Evolutionary conservation across 805 yeast genomes (phyloP), one percentile per base, ranked within the genome.

Genomic region (Teunomyces kruisii): DNA sequence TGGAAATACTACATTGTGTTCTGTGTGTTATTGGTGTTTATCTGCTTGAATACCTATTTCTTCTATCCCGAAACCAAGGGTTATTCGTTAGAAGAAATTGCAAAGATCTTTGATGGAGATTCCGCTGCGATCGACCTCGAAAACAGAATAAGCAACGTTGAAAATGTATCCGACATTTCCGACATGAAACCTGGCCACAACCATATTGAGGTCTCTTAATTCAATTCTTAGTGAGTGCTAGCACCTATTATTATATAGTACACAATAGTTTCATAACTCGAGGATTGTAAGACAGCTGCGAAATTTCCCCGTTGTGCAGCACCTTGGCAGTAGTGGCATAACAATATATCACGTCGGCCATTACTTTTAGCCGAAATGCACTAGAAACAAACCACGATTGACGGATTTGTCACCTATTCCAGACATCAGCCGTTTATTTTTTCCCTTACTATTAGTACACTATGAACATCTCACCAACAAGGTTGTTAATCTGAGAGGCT

Each of bases 1-100:
- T 71, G 75, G 73, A 71, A 68, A 52, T 73, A 70, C 62, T 73
- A 73, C 54, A 68, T 72, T 50, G 75, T 73, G 3, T 66, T 53
- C 54, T 62, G 67, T 39, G 59, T 52, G 42, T 59, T 24, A 46
- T 65, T 43, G 62, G 59, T 2, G 59, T 61, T 15, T 65, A 57
- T 52, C 54, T 66, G 38, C 49, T 55, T 8, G 45, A 24, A 63
- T 19, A 60, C 62, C 30, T 60, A 59, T 51, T 58, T 70, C 49
- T 51, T 61, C 46, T 71, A 58, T 58, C 72, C 70, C 14, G 78
- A 74, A 51, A 74, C 78, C 7, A 55, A 64, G 13, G 76, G 75
- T 9, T 60, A 58, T 49, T 64, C 73, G 17, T 64, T 74, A 57
- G 78, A 74, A 51, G 76, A 72, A 49, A 67, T 70, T 32, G 71